Evolutionary conservation across 78 protist genomes (phyloP).

Genomic region (Pelomyxa schiedti): DNA sequence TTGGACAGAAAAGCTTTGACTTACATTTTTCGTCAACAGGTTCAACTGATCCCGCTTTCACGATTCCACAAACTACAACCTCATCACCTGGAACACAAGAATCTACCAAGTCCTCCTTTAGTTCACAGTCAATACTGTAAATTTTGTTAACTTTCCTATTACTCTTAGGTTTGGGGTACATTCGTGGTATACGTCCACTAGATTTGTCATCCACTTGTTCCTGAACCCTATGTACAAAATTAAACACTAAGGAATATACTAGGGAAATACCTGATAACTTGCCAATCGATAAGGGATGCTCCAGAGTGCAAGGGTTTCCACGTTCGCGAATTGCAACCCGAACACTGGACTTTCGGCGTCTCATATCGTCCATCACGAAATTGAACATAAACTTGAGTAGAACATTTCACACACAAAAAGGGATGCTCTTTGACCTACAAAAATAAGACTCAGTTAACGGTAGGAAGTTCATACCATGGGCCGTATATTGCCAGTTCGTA

Average conservation of each 20-base stretch:
- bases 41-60: conserved; percentile 56
- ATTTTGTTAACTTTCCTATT: no score
- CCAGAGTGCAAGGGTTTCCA: conserved; percentile 40
- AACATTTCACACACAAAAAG: not conserved
- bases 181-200: conserved; percentile 84
- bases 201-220: conserved; percentile 62
- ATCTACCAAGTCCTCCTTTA: conserved; percentile 71
- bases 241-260: no score
- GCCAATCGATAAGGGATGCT: conserved; percentile 74
- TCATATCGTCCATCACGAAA: not conserved
- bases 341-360: not conserved
- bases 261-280: no score
- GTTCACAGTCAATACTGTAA: conserved; percentile 84
- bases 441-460: not conserved
- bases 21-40: conserved; percentile 25
- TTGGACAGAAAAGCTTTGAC: not conserved
- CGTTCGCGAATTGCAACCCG: conserved; percentile 33
- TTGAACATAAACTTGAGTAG: not conserved
- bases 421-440: conserved; percentile 20
- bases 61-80: conserved; percentile 76
- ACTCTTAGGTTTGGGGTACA: no score
- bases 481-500: conserved; percentile 69
- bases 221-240: conserved; percentile 62
- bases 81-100: conserved; percentile 87
- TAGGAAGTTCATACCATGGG: conserved; percentile 56